Base-by-base conservation (phyloP, 192 early-diverging fungal genomes). In the Backusella westeae region DNA sequence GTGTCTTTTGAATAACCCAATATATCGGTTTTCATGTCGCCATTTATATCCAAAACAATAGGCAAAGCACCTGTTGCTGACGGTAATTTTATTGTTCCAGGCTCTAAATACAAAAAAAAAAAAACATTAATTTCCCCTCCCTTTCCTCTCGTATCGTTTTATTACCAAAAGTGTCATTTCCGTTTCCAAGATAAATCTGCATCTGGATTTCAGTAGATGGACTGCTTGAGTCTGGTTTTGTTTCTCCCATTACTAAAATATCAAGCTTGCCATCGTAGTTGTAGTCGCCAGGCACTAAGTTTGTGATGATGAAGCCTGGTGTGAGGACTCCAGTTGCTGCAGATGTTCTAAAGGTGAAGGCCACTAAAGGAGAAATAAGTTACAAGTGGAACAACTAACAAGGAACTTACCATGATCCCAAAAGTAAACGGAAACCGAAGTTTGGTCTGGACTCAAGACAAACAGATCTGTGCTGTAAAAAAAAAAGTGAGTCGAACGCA, bases 201-300 rank as follows among this genome's bases (percentile, higher is more conserved):
- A 96, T 92, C 34, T 80, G 75, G 9, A 92, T 78, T 46, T 91
- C 86, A 6, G 66, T 69, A 1, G 79, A 79, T 34, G 71, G 39
- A 29, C 67, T 74, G 3, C 42, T 44, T 23, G 56, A 63, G 67
- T 53, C 66, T 23, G 67, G 69, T 35, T 75, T 81, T 41, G 76
- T 66, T 74, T 86, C 86, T 32, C 90, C 91, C 91, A 95, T 92
- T 9, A 96, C 79, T 10, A 98, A 82, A 5, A 97, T 63, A 84
- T 98, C 96, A 63, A 96, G 77, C 19, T 91, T 85, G 6, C 96
- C 96, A 80, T 98, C 96, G 78, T 93, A 91, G 75, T 97, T 93
- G 68, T 89, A 98, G 78, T 98, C 96, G 46, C 92, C 94, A 2
- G 94, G 90, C 15, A 96, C 84, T 29, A 95, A 87, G 74, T 94